Base-by-base conservation (phyloP, 306 rosid genomes). In the Lathyrus aphaca region DNA sequence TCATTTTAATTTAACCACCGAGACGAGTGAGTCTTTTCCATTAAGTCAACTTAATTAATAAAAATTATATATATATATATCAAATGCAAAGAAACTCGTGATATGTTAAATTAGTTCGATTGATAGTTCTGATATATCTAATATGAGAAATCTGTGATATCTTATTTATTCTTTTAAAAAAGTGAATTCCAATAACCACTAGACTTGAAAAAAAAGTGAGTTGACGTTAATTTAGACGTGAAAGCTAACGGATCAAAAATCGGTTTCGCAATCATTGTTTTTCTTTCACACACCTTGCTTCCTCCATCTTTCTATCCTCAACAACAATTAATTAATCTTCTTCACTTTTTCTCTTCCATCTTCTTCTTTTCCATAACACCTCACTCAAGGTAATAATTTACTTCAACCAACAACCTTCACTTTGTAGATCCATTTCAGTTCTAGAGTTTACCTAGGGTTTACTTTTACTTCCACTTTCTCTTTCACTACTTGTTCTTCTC, bases 191-290 rank as follows among this genome's bases (percentile, higher is more conserved):
- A n/a, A n/a, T n/a, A n/a, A n/a, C n/a, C n/a, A n/a, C n/a, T n/a
- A n/a, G n/a, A n/a, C n/a, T n/a, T n/a, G n/a, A n/a, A 1, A 25
- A 50, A 16, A 54, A 32, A 21, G 29, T 49, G 59, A 70, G 53
- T 69, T 76, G 44, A 76, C 44, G 76, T 70, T 77, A 71, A 64
- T 63, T 54, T 57, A 55, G 77, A 64, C 81, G 77, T 71, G 53
- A 65, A 77, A 77, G 50, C 44, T 78, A 65, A 78, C 77, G 69
- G 58, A 37, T 38, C 18, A 40, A 48, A 50, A 51, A 59, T 73
- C 71, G 44, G 65, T 74, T 27, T 65, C 14, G 60, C 79, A 74
- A 74, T 74, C 66, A 74, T 74, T 74, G 73, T 74, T 21, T 46
- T 23, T 43, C 10, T 64, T 45, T 63, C 35, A 48, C 49, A 62